A percentile compares a stretch with the other conserved stretches of the same genome.
These are phyloP conservation scores for Gentiana dahurica DNA, from an alignment of 257 asterid species.

Conservation along the genomic window DNA sequence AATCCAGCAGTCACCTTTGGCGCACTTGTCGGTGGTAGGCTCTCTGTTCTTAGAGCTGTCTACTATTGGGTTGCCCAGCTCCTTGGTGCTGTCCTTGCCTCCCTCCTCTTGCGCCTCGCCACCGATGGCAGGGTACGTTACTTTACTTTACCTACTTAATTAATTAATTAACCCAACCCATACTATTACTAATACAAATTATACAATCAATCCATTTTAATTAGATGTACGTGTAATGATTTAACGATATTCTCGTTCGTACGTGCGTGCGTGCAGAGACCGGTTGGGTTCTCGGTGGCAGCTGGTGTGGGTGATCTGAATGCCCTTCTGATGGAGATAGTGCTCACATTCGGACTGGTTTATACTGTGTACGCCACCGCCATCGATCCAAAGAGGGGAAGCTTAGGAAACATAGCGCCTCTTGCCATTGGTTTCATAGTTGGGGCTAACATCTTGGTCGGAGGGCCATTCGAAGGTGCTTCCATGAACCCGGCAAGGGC, in stretches of 20 bases:
- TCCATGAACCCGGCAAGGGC: slow-evolving; percentile 95
- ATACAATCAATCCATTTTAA: not conserved
- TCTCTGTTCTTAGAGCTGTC: slow-evolving; percentile 61
- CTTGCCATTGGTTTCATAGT: slow-evolving; percentile 83
- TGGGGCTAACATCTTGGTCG: slow-evolving; percentile 76
- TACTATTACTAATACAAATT: no score
- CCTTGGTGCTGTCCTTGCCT: slow-evolving; percentile 64
- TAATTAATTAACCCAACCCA: no score
- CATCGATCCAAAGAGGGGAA: slow-evolving; percentile 70
- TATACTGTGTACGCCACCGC: slow-evolving; percentile 76
- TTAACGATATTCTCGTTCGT: not conserved
- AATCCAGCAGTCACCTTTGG: slow-evolving; percentile 94
- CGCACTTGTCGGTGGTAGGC: slow-evolving; percentile 79
- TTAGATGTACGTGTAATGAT: not conserved
- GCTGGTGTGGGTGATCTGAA: slow-evolving; percentile 50
- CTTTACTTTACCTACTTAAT: no score
- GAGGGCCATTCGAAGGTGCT: slow-evolving; percentile 89
- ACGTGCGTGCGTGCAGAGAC: slow-evolving; percentile 51
- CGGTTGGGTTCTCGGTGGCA: slow-evolving; percentile 64
- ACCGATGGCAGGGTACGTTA: slow-evolving; percentile 47
- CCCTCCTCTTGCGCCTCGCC: slow-evolving; percentile 54
- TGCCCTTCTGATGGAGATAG: slow-evolving; percentile 71
- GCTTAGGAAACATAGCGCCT: slow-evolving; percentile 70
- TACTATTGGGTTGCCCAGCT: slow-evolving; percentile 98
- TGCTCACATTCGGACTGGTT: slow-evolving; percentile 69